A percentile compares a stretch with the other conserved stretches of the same genome.
phyloP scores from a whole-genome alignment of 495 filamentous ascomycete species.

The Penicillium bialowiezense region DNA sequence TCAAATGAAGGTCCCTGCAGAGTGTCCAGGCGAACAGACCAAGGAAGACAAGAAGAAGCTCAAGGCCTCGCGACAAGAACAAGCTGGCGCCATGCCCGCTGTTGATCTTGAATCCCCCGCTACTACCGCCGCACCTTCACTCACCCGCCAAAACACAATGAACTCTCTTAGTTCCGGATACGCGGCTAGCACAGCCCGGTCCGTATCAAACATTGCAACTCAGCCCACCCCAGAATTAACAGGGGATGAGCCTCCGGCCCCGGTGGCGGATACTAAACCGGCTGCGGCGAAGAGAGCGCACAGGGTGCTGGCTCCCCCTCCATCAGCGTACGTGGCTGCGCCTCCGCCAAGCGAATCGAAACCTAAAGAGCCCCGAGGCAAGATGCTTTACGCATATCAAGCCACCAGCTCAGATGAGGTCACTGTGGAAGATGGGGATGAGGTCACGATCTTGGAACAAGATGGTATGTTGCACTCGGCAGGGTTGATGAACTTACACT shows the following conservation, averaged over 20 bases:
- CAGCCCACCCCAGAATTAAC: constrained; percentile 29
- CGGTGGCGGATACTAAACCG: constrained; percentile 36
- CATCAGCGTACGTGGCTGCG: constrained; percentile 69
- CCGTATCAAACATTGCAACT: constrained; percentile 57
- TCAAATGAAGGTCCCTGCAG: constrained; percentile 95
- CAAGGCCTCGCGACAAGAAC: constrained; percentile 76
- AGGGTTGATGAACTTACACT: constrained; percentile 9
- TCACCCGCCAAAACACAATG: constrained; percentile 87
- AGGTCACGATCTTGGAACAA: constrained; percentile 75
- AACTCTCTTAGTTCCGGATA: constrained; percentile 89
- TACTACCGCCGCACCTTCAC: constrained; percentile 41
- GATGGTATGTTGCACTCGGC: constrained; percentile 64
- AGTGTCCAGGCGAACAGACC: constrained; percentile 87
- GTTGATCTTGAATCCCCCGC: constrained; percentile 38
- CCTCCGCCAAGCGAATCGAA: constrained; percentile 45
- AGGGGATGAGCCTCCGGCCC: constrained; percentile 34
- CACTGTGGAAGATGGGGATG: constrained; percentile 70
- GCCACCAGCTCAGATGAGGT: constrained; percentile 77
- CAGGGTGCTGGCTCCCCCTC: constrained; percentile 83
- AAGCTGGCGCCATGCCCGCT: constrained; percentile 58
- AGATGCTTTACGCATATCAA: constrained; percentile 86
- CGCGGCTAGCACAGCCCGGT: constrained; percentile 72
- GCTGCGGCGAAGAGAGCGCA: constrained; percentile 49
- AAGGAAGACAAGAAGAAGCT: constrained; percentile 95
- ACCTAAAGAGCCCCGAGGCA: constrained; percentile 65